A percentile compares a stretch with the other conserved stretches of the same genome.
phyloP scores from a whole-genome alignment of 768 basidiomycete species.

The Boletus sensibilis region DNA sequence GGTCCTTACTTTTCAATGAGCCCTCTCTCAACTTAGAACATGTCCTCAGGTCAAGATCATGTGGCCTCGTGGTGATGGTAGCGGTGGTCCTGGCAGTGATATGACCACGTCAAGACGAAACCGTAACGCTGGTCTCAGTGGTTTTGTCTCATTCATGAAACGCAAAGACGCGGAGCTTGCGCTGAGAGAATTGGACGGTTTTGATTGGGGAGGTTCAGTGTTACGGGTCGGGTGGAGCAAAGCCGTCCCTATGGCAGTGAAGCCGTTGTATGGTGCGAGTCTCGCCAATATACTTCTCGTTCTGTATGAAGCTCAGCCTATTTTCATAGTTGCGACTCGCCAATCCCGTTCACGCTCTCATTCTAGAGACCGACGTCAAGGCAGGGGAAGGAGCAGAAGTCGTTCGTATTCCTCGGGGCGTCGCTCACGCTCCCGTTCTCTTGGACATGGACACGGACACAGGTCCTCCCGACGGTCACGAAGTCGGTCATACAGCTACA shows the following conservation, averaged over 20 bases:
- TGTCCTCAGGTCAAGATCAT: slow-evolving; percentile 84
- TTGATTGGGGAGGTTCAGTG: slow-evolving; percentile 90
- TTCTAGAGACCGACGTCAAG: slow-evolving; percentile 32
- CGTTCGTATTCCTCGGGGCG: slow-evolving; percentile 24
- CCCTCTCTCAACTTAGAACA: background rate
- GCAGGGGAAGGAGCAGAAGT: slow-evolving; percentile 26
- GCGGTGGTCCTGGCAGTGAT: slow-evolving; percentile 66
- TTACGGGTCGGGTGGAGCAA: slow-evolving; percentile 97
- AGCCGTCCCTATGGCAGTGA: slow-evolving; percentile 81
- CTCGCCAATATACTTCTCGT: background rate
- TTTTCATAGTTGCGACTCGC: slow-evolving; percentile 21
- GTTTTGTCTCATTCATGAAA: slow-evolving; percentile 97
- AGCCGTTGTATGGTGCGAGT: slow-evolving; percentile 73
- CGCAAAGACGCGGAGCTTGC: slow-evolving; percentile 88
- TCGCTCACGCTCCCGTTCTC: slow-evolving; percentile 35
- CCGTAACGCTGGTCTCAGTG: slow-evolving; percentile 80
- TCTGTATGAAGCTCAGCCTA: background rate
- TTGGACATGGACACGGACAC: slow-evolving; percentile 30
- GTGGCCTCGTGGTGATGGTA: slow-evolving; percentile 91
- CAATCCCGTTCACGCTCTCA: slow-evolving; percentile 35
- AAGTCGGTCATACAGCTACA: slow-evolving; percentile 30
- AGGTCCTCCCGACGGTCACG: slow-evolving; percentile 23
- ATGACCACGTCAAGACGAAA: slow-evolving; percentile 70
- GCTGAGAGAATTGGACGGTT: slow-evolving; percentile 85
- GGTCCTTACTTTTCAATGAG: slow-evolving; percentile 24